Percentiles rank a stretch among this genome's conserved stretches.
Conservation (phyloP, 75 land plant species). For the Ceratopteris richardii region DNA sequence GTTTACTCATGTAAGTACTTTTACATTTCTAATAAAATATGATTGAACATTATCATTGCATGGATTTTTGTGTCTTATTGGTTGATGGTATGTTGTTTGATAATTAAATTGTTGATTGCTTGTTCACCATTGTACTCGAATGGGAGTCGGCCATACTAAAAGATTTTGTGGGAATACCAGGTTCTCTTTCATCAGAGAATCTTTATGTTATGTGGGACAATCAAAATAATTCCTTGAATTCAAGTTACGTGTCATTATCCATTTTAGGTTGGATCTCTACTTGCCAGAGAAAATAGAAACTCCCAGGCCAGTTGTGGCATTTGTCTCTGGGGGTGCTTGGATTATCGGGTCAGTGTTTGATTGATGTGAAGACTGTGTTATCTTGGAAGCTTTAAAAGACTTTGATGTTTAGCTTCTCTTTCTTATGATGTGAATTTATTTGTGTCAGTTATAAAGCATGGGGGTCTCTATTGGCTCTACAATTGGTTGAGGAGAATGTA, state of each 20-base stretch:
- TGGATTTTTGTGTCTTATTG: too few species aligned
- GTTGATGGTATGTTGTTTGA: too few species aligned
- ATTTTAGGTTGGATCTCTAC: constrained; percentile 82
- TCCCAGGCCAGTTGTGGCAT: constrained; percentile 75
- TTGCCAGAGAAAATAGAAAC: constrained; percentile 47
- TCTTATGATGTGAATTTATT: background rate
- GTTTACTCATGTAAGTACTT: background rate
- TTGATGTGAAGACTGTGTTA: too few species aligned
- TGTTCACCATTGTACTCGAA: background rate
- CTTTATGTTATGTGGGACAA: too few species aligned
- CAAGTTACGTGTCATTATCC: background rate
- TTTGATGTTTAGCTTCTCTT: too few species aligned
- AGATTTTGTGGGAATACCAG: background rate
- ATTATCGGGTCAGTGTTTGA: constrained; percentile 72
- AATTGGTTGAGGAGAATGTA: constrained; percentile 69
- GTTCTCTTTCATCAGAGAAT: too few species aligned
- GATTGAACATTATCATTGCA: background rate
- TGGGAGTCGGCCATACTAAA: background rate
- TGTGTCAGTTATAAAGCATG: constrained; percentile 82
- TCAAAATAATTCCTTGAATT: too few species aligned
- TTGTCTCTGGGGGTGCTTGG: constrained; percentile 98
- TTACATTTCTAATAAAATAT: background rate
- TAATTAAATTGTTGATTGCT: background rate
- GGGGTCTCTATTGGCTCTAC: constrained; percentile 81
- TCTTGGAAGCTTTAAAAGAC: too few species aligned